Evolutionary conservation across 1,139 yeast genomes (phyloP), one percentile per base, ranked within the genome.

Genomic region (Pichia sp.): DNA sequence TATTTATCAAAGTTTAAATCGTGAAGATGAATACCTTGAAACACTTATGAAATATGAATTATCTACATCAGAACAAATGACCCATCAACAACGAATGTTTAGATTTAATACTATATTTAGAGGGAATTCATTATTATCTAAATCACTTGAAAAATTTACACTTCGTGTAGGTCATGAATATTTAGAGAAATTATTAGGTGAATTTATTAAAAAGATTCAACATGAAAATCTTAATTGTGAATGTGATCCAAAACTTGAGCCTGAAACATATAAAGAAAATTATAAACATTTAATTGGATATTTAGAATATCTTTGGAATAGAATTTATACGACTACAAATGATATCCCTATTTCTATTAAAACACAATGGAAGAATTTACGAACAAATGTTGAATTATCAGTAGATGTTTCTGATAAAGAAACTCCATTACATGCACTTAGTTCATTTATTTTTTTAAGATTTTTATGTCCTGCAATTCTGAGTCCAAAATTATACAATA

Each of bases 401-500:
- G 76, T 80, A 54, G 78, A 76, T 48, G 80, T 82, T 0, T 72
- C 66, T 20, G 81, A 78, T 52, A 63, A 64, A 19, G 67, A 67
- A 6, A 69, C 78, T 1, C 70, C 84, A 1, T 61, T 81, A 43
- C 80, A 88, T 54, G 83, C 94, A 43, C 66, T 89, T 27, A 76
- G 93, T 22, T 89, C 95, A 1, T 84, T 91, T 54, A 65, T 91
- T 19, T 91, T 91, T 59, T 64, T 91, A 48, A 67, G 97, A 47
- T 88, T 86, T 58, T 78, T 87, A 52, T 89, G 96, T 55, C 97
- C 97, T 0, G 95, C 95, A 0, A 75, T 91, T 32, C 65, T 91
- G 54, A 88, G 87, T 54, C 97, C 97, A 0, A 87, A 87, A 54
- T 62, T 87, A 35, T 88, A 87, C 58, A 79, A 80, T 48, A 67